Conservation (phyloP, 192 early-diverging fungal species). For the Backusella macrospora region DNA sequence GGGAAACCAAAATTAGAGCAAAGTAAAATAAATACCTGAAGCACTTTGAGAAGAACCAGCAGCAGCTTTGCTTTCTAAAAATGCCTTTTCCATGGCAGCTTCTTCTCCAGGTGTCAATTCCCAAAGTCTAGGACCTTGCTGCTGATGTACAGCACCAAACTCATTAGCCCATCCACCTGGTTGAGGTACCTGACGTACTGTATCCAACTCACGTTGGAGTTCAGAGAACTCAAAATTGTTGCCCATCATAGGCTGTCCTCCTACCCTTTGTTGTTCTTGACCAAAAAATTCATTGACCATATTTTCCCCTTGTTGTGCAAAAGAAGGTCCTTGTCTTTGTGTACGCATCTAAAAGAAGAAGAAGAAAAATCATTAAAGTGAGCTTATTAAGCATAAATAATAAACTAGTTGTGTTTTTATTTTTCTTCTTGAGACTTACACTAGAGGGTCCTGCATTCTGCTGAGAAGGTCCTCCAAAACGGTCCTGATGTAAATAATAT, state of each 20-base stretch:
- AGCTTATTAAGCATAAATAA: not conserved
- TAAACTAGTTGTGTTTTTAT: too few relatives aligned
- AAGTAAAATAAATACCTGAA: slow-evolving; percentile 21
- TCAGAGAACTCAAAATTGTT: slow-evolving; percentile 42
- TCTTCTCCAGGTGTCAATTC: slow-evolving; percentile 54
- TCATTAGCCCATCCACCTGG: slow-evolving; percentile 46
- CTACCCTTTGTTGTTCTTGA: slow-evolving; percentile 26
- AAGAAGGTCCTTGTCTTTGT: slow-evolving; percentile 32
- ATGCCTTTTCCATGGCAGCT: slow-evolving; percentile 51
- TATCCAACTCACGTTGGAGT: slow-evolving; percentile 37
- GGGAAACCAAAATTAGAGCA: not conserved
- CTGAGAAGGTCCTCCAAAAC: slow-evolving; percentile 32
- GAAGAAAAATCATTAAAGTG: not conserved
- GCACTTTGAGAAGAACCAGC: slow-evolving; percentile 21
- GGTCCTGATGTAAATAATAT: slow-evolving; percentile 30
- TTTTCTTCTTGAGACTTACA: slow-evolving; percentile 10
- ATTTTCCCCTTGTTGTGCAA: slow-evolving; percentile 19
- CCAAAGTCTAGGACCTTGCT: slow-evolving; percentile 44
- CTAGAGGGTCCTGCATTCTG: slow-evolving; percentile 20
- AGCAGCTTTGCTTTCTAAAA: slow-evolving; percentile 32
- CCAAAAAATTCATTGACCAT: slow-evolving; percentile 48
- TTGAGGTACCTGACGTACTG: slow-evolving; percentile 21
- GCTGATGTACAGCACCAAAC: slow-evolving; percentile 33
- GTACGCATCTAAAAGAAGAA: slow-evolving; percentile 38
- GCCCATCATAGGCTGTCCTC: not conserved